Evolutionary conservation across 805 yeast species (phyloP), one percentile per base, ranked within the genome.

Genomic region (Monosporozyma yasuniensis): DNA sequence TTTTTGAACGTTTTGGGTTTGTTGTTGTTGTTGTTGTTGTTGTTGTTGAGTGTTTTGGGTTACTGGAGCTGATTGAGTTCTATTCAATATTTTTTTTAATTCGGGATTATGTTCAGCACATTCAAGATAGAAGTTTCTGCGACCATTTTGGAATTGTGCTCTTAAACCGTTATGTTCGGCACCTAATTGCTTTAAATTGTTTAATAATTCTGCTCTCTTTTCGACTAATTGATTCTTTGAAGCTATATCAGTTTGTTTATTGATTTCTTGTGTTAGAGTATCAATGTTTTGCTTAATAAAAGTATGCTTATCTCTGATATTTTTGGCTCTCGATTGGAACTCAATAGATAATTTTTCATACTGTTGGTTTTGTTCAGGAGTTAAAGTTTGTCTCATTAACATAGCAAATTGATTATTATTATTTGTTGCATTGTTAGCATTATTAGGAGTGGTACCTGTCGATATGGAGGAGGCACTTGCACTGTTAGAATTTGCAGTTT

Each of bases 101-200:
- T 58, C 62, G 19, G 67, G 63, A 49, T 67, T 67, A 14, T 58
- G 54, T 42, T 64, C 61, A 6, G 69, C 68, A 50, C 67, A 65
- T 46, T 66, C 68, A 11, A 67, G 57, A 50, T 63, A 67, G 47
- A 66, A 66, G 41, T 54, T 59, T 47, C 57, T 63, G 43, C 64
- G 64, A 12, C 58, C 61, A 42, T 61, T 63, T 47, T 61, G 60
- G 28, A 59, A 61, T 44, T 63, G 63, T 38, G 57, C 60, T 34
- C 58, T 62, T 30, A 66, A 50, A 8, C 54, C 59, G 37, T 53
- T 58, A 42, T 57, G 63, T 32, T 64, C 68, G 19, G 52, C 52
- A 30, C 56, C 52, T 47, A 64, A 46, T 28, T 58, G 52, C 47
- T 60, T 58, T 50, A 66, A 47, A 42, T 59, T 59, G 23, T 54